Evolutionary conservation across 805 yeast species (phyloP), one percentile per base, ranked within the genome.

Genomic region (Huiozyma naganishii): DNA sequence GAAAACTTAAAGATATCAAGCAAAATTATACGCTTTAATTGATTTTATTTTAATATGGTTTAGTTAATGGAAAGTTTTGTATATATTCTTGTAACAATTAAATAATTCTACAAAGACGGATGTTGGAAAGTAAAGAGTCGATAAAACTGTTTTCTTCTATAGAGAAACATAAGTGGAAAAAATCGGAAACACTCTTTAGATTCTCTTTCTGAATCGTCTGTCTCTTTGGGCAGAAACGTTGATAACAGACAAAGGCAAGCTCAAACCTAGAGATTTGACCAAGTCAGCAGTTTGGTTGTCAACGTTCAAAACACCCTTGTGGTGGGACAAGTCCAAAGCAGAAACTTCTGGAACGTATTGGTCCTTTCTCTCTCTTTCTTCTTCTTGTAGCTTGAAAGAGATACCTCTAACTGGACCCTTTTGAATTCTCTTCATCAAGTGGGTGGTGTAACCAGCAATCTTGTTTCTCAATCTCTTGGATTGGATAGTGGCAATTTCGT

Each of bases 381-480:
- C 99, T 80, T 92, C 99, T 82, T 92, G 99, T 70, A 92, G 86
- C 76, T 94, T 94, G 95, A 92, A 92, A 65, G 99, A 92, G 65
- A 92, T 94, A 79, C 99, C 99, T 83, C 97, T 89, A 66, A 92
- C 99, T 79, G 99, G 99, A 72, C 99, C 99, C 82, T 90, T 92
- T 78, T 94, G 97, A 70, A 92, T 92, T 80, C 99, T 89, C 82
- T 87, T 92, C 98, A 92, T 94, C 74, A 92, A 83, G 76, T 92
- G 99, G 69, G 98, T 92, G 75, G 98, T 92, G 95, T 90, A 92
- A 73, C 99, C 99, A 72, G 99, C 98, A 68, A 92, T 94, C 87
- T 92, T 92, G 92, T 92, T 92, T 81, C 99, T 92, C 74, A 92
- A 84, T 78, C 99, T 87, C 84, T 92, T 92, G 68, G 98, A 87